Conservation (phyloP, 495 filamentous ascomycete species). For the Penicillium waksmanii region DNA sequence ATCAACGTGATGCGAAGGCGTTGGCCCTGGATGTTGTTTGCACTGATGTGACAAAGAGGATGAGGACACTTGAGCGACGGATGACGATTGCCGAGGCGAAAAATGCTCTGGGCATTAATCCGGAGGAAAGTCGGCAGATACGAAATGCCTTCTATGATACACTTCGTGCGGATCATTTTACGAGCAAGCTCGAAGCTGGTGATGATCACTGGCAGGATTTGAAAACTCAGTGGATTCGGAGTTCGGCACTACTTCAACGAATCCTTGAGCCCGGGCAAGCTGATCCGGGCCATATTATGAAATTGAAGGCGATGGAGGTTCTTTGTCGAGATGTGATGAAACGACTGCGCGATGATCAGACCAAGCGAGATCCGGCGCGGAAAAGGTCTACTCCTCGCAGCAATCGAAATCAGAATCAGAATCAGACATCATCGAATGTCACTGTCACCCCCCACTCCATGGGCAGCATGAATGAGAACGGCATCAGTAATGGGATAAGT, state of each 20-base stretch:
- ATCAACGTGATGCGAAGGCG: conserved; percentile 54
- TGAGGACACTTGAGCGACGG: conserved; percentile 62
- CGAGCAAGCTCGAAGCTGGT: conserved; percentile 72
- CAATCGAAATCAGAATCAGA: conserved; percentile 4
- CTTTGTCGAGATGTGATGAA: conserved; percentile 77
- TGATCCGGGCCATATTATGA: conserved; percentile 59
- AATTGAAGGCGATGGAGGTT: conserved; percentile 68
- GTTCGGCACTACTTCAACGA: conserved; percentile 57
- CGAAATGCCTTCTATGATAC: conserved; percentile 68
- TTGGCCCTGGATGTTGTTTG: conserved; percentile 78
- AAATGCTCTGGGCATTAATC: conserved; percentile 71
- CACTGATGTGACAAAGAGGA: conserved; percentile 79
- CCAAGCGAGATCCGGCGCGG: conserved; percentile 57
- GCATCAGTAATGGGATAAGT: conserved; percentile 53
- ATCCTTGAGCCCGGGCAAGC: conserved; percentile 58
- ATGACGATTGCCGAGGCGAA: conserved; percentile 77
- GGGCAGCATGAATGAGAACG: conserved; percentile 32
- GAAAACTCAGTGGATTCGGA: conserved; percentile 68
- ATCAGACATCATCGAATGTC: conserved; percentile 22
- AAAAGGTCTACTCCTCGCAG: conserved; percentile 44
- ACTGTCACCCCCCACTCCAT: conserved; percentile 11
- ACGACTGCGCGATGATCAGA: conserved; percentile 69
- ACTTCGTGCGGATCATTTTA: conserved; percentile 69
- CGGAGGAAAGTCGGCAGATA: conserved; percentile 67
- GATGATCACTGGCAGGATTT: conserved; percentile 72